Conservation (phyloP, 257 asterid species). For the Nicotiana sylvestris region DNA sequence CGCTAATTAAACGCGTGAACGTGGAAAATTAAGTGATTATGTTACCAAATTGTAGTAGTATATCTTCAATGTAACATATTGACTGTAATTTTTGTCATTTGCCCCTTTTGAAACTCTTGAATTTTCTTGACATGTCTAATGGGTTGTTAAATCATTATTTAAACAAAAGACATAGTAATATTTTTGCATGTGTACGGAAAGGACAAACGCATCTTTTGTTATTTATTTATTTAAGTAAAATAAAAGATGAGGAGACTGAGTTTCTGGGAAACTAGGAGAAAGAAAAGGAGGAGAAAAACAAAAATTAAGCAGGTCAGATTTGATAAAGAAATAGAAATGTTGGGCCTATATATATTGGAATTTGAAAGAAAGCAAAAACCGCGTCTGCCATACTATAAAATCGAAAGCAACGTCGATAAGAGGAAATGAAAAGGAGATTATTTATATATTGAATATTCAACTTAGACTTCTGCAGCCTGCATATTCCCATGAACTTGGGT, state of each 20-base stretch:
- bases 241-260: neutral
- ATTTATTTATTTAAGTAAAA: neutral
- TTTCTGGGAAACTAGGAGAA: neutral
- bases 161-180: neutral
- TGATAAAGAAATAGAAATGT: neutral
- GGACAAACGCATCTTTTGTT: neutral
- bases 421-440: neutral
- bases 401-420: neutral
- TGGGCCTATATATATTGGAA: neutral
- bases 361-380: neutral
- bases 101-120: too few relatives aligned
- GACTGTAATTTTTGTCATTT: too few relatives aligned
- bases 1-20: too few relatives aligned
- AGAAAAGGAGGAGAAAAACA: neutral
- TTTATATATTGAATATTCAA: neutral
- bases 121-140: neutral
- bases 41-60: too few relatives aligned
- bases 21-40: too few relatives aligned
- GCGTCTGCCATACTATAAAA: neutral
- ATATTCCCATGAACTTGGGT: neutral
- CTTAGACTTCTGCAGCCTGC: neutral
- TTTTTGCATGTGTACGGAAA: neutral
- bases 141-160: neutral
- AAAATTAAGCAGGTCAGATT: neutral
- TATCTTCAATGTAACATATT: too few relatives aligned